phyloP scores from a whole-genome alignment of 2,329 filamentous ascomycete genomes.

The Ceratocystiopsis brevicomis region DNA sequence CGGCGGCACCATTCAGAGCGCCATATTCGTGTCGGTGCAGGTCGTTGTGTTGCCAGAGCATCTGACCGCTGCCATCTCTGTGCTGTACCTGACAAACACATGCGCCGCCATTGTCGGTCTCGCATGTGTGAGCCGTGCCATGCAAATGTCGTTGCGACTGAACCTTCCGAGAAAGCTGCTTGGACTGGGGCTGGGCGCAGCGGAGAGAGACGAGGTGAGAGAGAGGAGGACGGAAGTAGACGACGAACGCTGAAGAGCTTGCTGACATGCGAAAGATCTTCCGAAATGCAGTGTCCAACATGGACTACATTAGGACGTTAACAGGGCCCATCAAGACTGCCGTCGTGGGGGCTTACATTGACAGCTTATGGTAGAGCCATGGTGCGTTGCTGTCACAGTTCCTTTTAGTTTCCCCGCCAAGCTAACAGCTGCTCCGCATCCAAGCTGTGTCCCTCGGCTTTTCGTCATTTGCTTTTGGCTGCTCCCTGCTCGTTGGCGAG shows the following conservation, averaged over 20 bases:
- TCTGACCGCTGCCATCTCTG: conserved; percentile 22
- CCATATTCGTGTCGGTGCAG: conserved; percentile 24
- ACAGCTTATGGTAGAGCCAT: conserved; percentile 10
- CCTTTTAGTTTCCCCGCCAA: not conserved
- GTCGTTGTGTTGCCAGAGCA: conserved; percentile 19
- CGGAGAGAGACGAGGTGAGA: conserved; percentile 10
- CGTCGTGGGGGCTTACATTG: conserved; percentile 7
- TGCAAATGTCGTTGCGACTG: conserved; percentile 12
- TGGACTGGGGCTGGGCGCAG: conserved; percentile 9
- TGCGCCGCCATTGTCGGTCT: conserved; percentile 22
- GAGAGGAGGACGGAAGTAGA: not conserved
- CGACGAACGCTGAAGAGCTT: not conserved
- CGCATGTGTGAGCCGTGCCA: conserved; percentile 19
- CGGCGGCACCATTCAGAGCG: conserved; percentile 21
- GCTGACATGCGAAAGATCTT: conserved; percentile 2
- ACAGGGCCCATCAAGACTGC: conserved; percentile 5
- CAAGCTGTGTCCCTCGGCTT: conserved; percentile 9
- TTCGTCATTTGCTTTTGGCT: conserved; percentile 3
- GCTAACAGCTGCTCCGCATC: not conserved
- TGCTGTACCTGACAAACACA: conserved; percentile 20
- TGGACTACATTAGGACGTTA: conserved; percentile 6
- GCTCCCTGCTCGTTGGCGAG: conserved; percentile 5
- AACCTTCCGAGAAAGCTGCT: conserved; percentile 10
- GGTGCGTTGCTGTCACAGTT: conserved; percentile 1
- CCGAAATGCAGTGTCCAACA: conserved; percentile 6